Evolutionary conservation across 2,329 filamentous ascomycete genomes (phyloP).

Genomic region (Pestalotiopsis sp.): DNA sequence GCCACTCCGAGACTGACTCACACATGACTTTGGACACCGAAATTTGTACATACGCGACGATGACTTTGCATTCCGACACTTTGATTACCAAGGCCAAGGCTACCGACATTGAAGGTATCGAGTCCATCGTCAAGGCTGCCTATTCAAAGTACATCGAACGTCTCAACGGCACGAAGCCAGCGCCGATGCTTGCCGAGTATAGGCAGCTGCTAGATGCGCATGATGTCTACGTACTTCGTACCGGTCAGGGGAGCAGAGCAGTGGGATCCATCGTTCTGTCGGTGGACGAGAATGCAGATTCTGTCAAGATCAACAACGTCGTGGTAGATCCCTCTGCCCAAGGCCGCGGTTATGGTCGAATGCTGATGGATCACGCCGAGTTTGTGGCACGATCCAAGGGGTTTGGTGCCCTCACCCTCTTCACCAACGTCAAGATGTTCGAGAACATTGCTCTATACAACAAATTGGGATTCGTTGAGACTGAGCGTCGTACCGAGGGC

Average conservation of each 20-base stretch:
- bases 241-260: conserved; percentile 10
- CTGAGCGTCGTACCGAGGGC: conserved; percentile 28
- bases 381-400: conserved; percentile 15
- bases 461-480: conserved; percentile 33
- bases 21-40: background rate
- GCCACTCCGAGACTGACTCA: background rate
- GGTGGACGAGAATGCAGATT: conserved; percentile 2
- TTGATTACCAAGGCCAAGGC: background rate
- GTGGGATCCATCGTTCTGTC: conserved; percentile 32
- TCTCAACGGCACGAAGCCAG: conserved; percentile 30
- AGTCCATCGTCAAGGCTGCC: conserved; percentile 9
- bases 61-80: background rate
- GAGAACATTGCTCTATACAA: conserved; percentile 22
- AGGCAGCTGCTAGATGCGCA: conserved; percentile 23
- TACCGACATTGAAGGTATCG: background rate
- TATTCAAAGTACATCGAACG: conserved; percentile 11
- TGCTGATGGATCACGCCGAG: conserved; percentile 23
- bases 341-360: conserved; percentile 20
- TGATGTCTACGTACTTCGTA: conserved; percentile 4
- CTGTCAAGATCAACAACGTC: conserved; percentile 22
- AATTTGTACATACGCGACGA: background rate
- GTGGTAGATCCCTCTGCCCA: conserved; percentile 21
- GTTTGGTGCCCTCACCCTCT: conserved; percentile 15
- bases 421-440: conserved; percentile 24
- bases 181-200: conserved; percentile 38